phyloP scores from a whole-genome alignment of 495 filamentous ascomycete genomes.

The Gamarada debralockiae region DNA sequence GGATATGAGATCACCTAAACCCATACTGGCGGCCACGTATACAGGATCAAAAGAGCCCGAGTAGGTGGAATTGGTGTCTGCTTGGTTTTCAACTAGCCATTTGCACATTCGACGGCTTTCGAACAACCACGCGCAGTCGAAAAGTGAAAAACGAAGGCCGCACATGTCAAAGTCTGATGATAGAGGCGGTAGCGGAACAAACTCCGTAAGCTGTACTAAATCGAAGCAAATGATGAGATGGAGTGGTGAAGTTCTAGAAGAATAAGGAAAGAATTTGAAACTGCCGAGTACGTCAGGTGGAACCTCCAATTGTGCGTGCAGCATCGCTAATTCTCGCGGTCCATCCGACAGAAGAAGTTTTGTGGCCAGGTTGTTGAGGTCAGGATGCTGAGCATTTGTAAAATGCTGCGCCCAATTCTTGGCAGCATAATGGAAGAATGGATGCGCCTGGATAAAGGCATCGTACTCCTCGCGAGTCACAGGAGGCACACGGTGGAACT shows the following conservation, averaged over 20 bases:
- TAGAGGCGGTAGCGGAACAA: not conserved
- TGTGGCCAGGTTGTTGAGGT: not conserved
- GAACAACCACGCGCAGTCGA: too few species aligned
- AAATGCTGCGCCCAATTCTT: not conserved
- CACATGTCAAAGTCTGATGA: not conserved
- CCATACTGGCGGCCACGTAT: too few species aligned
- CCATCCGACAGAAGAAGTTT: not conserved
- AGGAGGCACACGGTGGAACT: not conserved
- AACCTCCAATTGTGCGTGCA: not conserved
- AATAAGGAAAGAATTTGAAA: not conserved
- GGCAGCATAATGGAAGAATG: not conserved
- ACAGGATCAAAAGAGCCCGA: too few species aligned
- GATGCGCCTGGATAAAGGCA: not conserved
- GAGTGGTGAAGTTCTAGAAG: not conserved
- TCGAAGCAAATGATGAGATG: not conserved
- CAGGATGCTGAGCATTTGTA: not conserved
- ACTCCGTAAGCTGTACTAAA: not conserved
- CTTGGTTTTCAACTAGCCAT: too few species aligned
- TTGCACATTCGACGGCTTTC: too few species aligned
- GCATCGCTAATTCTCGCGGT: not conserved
- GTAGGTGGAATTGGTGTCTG: too few species aligned
- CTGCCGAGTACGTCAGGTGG: not conserved
- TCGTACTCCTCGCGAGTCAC: not conserved
- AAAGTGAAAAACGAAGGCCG: too few species aligned
- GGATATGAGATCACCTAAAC: too few species aligned